Evolutionary conservation across 148 eudicot species (phyloP).

Genomic region (Cornus kousa): DNA sequence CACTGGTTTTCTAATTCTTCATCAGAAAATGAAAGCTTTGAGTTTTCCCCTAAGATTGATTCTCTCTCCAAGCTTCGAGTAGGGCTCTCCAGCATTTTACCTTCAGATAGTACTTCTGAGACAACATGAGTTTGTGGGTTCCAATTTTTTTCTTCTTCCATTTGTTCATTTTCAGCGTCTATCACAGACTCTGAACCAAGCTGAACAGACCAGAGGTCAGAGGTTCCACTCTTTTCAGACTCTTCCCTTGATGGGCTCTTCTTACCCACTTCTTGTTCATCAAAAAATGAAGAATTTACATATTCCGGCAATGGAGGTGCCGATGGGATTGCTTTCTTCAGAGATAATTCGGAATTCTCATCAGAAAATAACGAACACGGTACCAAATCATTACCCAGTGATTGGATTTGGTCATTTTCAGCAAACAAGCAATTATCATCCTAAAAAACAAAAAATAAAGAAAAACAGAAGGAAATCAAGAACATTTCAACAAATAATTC

Average conservation of each 20-base stretch:
- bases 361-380: slow-evolving; percentile 27
- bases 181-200: slow-evolving; percentile 15
- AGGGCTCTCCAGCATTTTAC: slow-evolving; percentile 6
- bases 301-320: slow-evolving; percentile 24
- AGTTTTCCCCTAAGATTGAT: slow-evolving; percentile 26
- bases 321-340: slow-evolving; percentile 19
- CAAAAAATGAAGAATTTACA: slow-evolving; percentile 13
- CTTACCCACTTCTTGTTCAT: slow-evolving; percentile 18
- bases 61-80: slow-evolving; percentile 5
- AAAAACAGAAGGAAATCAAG: neutral
- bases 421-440: slow-evolving; percentile 26
- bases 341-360: slow-evolving; percentile 19
- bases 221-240: slow-evolving; percentile 13
- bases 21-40: slow-evolving; percentile 28
- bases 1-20: slow-evolving; percentile 16
- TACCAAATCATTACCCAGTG: slow-evolving; percentile 22
- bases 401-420: slow-evolving; percentile 20
- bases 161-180: slow-evolving; percentile 11
- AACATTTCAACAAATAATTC: slow-evolving; percentile 14
- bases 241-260: slow-evolving; percentile 14
- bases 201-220: slow-evolving; percentile 37
- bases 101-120: slow-evolving; percentile 15
- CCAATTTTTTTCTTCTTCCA: slow-evolving; percentile 20
- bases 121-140: slow-evolving; percentile 5
- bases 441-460: slow-evolving; percentile 24